Conservation (phyloP, 2,329 filamentous ascomycete species). For the Rhynchosporium graminicola region DNA sequence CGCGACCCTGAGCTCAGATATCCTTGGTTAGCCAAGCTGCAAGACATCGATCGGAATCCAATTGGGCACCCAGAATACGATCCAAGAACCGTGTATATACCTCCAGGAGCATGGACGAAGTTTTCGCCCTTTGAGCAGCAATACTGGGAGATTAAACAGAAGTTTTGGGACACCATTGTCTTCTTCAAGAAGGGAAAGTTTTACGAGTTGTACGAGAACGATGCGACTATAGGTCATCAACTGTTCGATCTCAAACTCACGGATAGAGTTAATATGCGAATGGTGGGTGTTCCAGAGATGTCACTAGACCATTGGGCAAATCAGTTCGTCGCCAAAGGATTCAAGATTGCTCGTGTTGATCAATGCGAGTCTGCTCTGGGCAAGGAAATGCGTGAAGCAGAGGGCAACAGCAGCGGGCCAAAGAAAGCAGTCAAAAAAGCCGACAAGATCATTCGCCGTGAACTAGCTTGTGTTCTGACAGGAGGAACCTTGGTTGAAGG, state of each 20-base stretch:
- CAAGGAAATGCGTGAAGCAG: conserved; percentile 98
- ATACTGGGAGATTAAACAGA: conserved; percentile 99
- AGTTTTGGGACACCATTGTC: conserved; percentile 94
- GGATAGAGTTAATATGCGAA: conserved; percentile 98
- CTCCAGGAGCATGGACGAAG: conserved; percentile 73
- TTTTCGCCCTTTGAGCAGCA: conserved; percentile 97
- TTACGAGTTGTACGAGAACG: conserved; percentile 97
- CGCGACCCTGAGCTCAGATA: conserved; percentile 86
- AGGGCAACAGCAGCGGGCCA: conserved; percentile 48
- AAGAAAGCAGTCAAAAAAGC: conserved; percentile 57
- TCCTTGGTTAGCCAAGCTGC: conserved; percentile 82
- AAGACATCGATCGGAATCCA: conserved; percentile 80
- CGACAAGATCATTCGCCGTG: conserved; percentile 90
- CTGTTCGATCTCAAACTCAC: conserved; percentile 97
- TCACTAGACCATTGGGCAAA: conserved; percentile 97
- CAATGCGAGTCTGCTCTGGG: conserved; percentile 94
- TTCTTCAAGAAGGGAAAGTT: conserved; percentile 99
- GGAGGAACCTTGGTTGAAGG: conserved; percentile 92
- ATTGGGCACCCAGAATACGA: conserved; percentile 86
- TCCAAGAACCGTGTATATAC: conserved; percentile 86
- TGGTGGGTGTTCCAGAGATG: conserved; percentile 96
- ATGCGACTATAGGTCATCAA: conserved; percentile 94
- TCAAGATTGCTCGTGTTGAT: conserved; percentile 94
- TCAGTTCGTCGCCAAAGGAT: conserved; percentile 97
- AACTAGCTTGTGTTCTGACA: conserved; percentile 88